Evolutionary conservation across 106 monocot genomes (phyloP), one percentile per base, ranked within the genome.

Genomic region (Dendrobium officinale): DNA sequence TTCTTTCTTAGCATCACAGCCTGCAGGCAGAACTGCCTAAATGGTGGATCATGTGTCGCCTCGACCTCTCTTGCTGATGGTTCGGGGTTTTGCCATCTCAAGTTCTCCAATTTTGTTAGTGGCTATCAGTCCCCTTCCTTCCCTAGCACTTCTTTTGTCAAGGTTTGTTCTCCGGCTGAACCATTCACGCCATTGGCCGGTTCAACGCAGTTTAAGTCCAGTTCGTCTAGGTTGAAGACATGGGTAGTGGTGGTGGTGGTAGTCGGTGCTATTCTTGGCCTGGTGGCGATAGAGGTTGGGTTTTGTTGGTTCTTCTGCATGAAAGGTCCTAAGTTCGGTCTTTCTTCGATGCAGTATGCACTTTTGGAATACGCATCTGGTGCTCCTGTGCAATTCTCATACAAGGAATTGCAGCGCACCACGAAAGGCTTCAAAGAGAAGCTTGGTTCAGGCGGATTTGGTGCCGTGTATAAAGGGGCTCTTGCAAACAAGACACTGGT

Each of bases 361-460:
- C 84, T 93, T 44, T 85, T 91, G 4, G 93, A 93, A 74, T 93
- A 96, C 42, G 93, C 93, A 0, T 96, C 96, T 20, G 93, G 93
- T 48, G 96, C 91, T 22, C 93, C 91, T 0, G 86, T 93, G 40
- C 93, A 93, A 78, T 96, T 96, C 82, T 86, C 89, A 0, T 96
- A 88, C 77, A 87, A 80, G n/a, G 93, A 96, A 64, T 77, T 96
- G 72, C 88, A 85, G 42, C 84, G 84, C 2, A 79, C 90, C 5
- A 96, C 93, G 2, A 93, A 88, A 51, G 86, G 87, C 1, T 96
- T 96, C 78, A 90, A 88, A 49, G 93, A 93, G 82, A 93, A 85
- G 83, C 88, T 96, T 15, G 95, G 96, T 5, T 86, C 82, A 2
- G 96, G 96, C 4, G 96, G 96, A 9, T 96, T 96, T 77, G 96